A percentile compares a stretch with the other conserved stretches of the same genome.
phyloP scores from a whole-genome alignment of 129 eudicot species.

The Tanacetum coccineum region DNA sequence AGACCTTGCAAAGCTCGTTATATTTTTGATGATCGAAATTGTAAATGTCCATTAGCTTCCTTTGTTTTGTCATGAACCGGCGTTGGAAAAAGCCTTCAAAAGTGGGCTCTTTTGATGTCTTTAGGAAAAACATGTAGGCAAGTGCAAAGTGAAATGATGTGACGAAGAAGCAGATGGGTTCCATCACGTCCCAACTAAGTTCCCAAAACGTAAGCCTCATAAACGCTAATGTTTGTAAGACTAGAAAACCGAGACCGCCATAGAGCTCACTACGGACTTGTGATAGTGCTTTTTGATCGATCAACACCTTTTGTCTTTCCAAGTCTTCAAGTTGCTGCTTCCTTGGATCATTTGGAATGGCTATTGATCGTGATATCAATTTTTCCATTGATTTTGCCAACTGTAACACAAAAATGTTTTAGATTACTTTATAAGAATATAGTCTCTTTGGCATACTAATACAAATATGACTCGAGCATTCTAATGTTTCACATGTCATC shows the following conservation, averaged over 20 bases:
- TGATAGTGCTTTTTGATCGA: conserved; percentile 50
- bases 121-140: conserved; percentile 69
- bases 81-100: conserved; percentile 74
- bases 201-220: conserved; percentile 92
- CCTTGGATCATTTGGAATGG: conserved; percentile 72
- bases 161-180: conserved; percentile 87
- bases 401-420: conserved; percentile 24
- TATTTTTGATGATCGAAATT: conserved; percentile 57
- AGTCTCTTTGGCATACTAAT: too few relatives aligned
- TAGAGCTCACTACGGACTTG: conserved; percentile 60
- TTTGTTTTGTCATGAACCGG: conserved; percentile 67
- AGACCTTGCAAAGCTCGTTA: conserved; percentile 42
- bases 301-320: conserved; percentile 53
- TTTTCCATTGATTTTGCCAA: conserved; percentile 72
- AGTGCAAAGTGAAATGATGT: conserved; percentile 66
- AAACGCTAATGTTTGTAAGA: conserved; percentile 60
- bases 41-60: conserved; percentile 49
- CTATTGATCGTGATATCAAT: conserved; percentile 44
- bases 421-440: not conserved
- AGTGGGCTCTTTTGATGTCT: conserved; percentile 77
- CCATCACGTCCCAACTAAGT: conserved; percentile 93
- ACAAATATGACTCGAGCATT: too few relatives aligned
- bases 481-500: too few relatives aligned
- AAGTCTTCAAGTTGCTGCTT: conserved; percentile 44
- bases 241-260: conserved; percentile 64